A percentile compares a stretch with the other conserved stretches of the same genome.
Conservation (phyloP, 2,329 filamentous ascomycete species). For the Sporothrix luriei region DNA sequence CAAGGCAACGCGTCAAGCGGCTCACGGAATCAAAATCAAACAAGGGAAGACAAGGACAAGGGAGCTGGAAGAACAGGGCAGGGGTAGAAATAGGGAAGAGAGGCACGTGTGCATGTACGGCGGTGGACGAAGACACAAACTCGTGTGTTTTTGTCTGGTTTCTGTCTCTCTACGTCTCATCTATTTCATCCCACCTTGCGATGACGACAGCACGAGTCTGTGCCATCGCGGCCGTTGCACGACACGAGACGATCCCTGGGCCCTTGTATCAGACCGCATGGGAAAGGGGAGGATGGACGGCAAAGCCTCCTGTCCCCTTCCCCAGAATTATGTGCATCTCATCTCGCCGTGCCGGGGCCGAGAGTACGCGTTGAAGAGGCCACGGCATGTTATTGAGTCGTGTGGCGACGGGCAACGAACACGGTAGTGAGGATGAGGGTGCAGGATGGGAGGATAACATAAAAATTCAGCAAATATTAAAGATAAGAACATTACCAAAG, state of each 20-base stretch:
- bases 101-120: slow-evolving; percentile 14
- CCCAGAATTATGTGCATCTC: slow-evolving; percentile 11
- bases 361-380: neutral
- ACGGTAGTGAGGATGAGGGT: neutral
- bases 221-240: too few relatives aligned
- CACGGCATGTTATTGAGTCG: slow-evolving; percentile 8
- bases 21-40: neutral
- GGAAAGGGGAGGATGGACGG: neutral
- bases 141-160: neutral
- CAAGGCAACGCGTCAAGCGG: neutral
- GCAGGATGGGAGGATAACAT: slow-evolving; percentile 2
- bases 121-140: neutral
- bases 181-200: neutral
- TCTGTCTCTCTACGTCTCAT: neutral
- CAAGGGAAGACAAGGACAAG: neutral
- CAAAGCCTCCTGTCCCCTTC: neutral
- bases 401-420: neutral
- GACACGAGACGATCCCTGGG: neutral
- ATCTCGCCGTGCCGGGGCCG: slow-evolving; percentile 20
- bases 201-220: slow-evolving; percentile 1
- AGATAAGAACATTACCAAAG: neutral
- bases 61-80: neutral
- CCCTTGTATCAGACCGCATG: neutral
- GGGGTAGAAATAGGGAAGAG: neutral
- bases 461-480: neutral